phyloP scores from a whole-genome alignment of 345 rosid species.

The Turritis glabra region DNA sequence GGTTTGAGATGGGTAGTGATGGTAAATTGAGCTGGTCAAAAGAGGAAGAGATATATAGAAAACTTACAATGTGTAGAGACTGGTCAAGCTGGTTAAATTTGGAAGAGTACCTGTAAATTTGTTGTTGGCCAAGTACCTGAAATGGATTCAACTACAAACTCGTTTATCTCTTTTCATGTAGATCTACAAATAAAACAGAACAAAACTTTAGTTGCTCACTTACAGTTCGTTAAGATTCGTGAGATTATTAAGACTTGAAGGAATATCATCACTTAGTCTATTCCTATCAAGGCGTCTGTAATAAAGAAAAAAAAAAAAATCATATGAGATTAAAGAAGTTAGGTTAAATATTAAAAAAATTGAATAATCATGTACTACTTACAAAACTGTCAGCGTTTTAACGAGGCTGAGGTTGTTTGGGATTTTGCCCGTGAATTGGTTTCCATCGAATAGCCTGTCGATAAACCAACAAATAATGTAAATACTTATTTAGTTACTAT shows the following conservation, averaged over 20 bases:
- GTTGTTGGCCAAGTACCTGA: conserved; percentile 80
- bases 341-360: neutral
- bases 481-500: neutral
- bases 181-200: neutral
- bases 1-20: neutral
- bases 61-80: conserved; percentile 71
- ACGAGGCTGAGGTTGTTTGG: conserved; percentile 72
- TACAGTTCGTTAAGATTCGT: conserved; percentile 60
- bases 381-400: conserved; percentile 60
- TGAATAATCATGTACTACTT: conserved; percentile 42
- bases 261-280: conserved; percentile 51
- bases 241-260: conserved; percentile 60
- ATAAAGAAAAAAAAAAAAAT: neutral
- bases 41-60: neutral
- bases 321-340: neutral
- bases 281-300: conserved; percentile 83
- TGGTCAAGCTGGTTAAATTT: conserved; percentile 52
- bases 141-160: conserved; percentile 23
- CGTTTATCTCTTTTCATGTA: neutral
- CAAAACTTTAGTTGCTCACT: conserved; percentile 34
- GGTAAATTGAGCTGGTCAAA: neutral
- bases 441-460: conserved; percentile 73
- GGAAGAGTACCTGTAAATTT: conserved; percentile 59
- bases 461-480: neutral
- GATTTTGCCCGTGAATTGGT: conserved; percentile 55